Base-by-base conservation (phyloP, 1,284 basidiomycete genomes). In the Boletellus sp. region DNA sequence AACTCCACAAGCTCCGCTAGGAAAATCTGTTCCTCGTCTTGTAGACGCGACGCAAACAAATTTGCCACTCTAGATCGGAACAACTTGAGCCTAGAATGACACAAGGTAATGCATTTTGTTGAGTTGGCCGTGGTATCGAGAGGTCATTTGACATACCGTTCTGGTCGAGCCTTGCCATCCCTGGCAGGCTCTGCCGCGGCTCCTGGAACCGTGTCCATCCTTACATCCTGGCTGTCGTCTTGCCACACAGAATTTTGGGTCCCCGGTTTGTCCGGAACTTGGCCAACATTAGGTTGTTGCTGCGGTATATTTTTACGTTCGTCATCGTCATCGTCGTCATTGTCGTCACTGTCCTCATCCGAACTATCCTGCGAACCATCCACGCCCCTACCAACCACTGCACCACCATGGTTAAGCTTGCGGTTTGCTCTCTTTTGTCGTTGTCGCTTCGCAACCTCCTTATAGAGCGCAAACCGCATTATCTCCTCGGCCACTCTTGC, bases 381-480 rank as follows among this genome's bases (percentile, higher is more conserved):
- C 38, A 74, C 75, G n/a, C 69, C 75, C 21, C 69, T 75, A 11
- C 70, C 71, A 5, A 63, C 67, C 7, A 58, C 69, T 8, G 65
- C 15, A 74, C 78, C 52, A 67, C 80, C 40, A 80, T 84, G 55
- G 74, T 81, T 87, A 54, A 91, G 78, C 73, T 89, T 93, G 64
- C 89, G 81, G 71, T 88, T 89, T 76, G 91, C 91, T 53, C 81
- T 75, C 66, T 77, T 83, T 60, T 63, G 65, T 24, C 76, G 82
- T 62, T 80, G 80, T 66, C 80, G 83, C 66, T 90, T 92, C 48
- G 93, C 81, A 18, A 99, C 96, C 69, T 99, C 97, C 68, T 96
- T 97, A 83, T 96, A 99, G 30, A 99, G 81, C 1, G 97, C 97
- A 70, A 93, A 99, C 19, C 96, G 89, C 64, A 99, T 86, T 62